Conservation (phyloP, 2,329 filamentous ascomycete genomes). For the Xylariomycetidae sp. region DNA sequence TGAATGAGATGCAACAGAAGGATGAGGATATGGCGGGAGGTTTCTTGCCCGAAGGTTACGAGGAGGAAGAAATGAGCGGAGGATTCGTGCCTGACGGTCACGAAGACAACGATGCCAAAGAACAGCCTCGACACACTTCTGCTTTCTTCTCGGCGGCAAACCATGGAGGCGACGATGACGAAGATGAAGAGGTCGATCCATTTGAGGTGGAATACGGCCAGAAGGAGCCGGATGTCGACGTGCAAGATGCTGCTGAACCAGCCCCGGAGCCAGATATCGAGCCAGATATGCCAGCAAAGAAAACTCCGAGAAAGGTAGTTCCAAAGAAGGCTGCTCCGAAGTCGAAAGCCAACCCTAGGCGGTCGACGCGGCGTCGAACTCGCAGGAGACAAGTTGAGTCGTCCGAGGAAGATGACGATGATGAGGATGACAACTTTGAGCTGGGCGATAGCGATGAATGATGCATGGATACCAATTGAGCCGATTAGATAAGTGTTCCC, state of each 20-base stretch:
- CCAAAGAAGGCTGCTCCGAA: conserved; percentile 16
- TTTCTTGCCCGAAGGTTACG: conserved; percentile 41
- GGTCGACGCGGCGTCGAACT: conserved; percentile 17
- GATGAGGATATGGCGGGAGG: conserved; percentile 54
- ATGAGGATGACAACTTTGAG: conserved; percentile 17
- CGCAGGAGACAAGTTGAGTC: conserved; percentile 15
- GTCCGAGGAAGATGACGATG: conserved; percentile 18
- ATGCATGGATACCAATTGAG: no score
- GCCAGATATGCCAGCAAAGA: conserved; percentile 4
- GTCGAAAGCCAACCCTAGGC: conserved; percentile 17
- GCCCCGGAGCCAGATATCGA: conserved; percentile 7
- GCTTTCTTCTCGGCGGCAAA: conserved; percentile 15
- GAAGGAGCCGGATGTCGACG: conserved; percentile 4
- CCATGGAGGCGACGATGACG: conserved; percentile 16
- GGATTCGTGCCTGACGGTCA: no score
- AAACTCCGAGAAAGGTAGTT: conserved; percentile 10
- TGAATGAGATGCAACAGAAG: conserved; percentile 19
- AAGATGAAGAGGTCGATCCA: conserved; percentile 20
- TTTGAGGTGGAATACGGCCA: conserved; percentile 25
- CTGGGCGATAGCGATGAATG: conserved; percentile 13
- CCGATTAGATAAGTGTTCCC: no score
- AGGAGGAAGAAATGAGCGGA: conserved; percentile 18
- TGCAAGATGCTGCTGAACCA: conserved; percentile 4
- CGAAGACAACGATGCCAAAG: conserved; percentile 1
- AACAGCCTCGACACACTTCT: conserved; percentile 16